A percentile compares a stretch with the other conserved stretches of the same genome.
These are phyloP conservation scores for Xanthoconium purpureum DNA, from an alignment of 768 basidiomycete genomes.

Conservation along the genomic window DNA sequence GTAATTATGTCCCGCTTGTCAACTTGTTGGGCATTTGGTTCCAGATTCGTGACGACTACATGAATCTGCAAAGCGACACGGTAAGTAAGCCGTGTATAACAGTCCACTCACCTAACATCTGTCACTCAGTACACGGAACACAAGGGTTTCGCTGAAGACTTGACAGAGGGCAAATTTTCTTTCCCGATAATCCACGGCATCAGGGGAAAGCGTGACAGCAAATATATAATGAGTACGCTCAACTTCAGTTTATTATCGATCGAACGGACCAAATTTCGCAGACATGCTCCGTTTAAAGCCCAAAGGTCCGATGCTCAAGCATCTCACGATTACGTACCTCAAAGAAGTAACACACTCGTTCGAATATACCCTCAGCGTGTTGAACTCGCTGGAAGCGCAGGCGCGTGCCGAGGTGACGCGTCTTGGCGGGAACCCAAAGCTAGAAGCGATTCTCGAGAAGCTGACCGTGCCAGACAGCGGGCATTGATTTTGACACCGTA, in stretches of 20 bases:
- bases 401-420: slow-evolving; percentile 63
- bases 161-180: slow-evolving; percentile 96
- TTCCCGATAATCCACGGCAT: slow-evolving; percentile 94
- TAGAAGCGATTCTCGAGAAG: slow-evolving; percentile 57
- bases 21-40: slow-evolving; percentile 57
- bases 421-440: slow-evolving; percentile 70
- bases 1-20: slow-evolving; percentile 55
- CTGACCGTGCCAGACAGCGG: slow-evolving; percentile 33
- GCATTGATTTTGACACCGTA: not conserved
- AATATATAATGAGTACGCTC: slow-evolving; percentile 79
- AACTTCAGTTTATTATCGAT: not conserved
- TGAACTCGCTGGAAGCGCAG: slow-evolving; percentile 64
- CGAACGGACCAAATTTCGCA: slow-evolving; percentile 28
- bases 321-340: slow-evolving; percentile 77
- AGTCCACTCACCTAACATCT: not conserved
- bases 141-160: slow-evolving; percentile 89
- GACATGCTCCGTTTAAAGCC: slow-evolving; percentile 91
- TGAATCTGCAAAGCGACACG: slow-evolving; percentile 28
- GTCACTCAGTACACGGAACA: slow-evolving; percentile 70
- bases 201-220: slow-evolving; percentile 70
- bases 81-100: slow-evolving; percentile 5
- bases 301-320: slow-evolving; percentile 74
- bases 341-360: slow-evolving; percentile 76
- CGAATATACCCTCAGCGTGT: slow-evolving; percentile 75
- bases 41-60: slow-evolving; percentile 60